Evolutionary conservation across 306 rosid genomes (phyloP).

Genomic region (Fragaria nilgerrensis): DNA sequence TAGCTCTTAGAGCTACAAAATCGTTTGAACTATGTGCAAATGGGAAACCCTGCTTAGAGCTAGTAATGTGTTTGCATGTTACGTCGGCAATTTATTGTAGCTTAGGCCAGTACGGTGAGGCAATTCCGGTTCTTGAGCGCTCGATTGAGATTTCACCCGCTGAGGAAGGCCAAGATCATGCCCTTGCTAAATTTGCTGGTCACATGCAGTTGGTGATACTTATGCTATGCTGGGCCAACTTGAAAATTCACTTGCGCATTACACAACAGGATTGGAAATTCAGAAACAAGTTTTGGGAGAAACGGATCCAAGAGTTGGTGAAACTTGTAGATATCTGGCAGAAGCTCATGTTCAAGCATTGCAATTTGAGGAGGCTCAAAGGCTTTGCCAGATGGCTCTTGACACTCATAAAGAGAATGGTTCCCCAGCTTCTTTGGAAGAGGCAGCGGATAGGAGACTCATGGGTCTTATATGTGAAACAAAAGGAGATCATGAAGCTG

Average conservation of each 20-base stretch:
- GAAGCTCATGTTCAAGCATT: conserved; percentile 92
- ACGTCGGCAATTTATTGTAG: conserved; percentile 77
- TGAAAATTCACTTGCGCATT: conserved; percentile 72
- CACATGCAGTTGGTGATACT: conserved; percentile 92
- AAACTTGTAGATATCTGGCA: conserved; percentile 86
- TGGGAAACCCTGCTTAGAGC: conserved; percentile 66
- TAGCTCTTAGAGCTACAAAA: conserved; percentile 69
- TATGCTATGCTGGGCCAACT: conserved; percentile 86
- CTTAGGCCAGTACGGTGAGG: conserved; percentile 64
- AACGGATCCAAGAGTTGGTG: conserved; percentile 79
- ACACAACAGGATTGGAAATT: conserved; percentile 73
- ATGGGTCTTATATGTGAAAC: conserved; percentile 96
- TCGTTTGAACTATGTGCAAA: conserved; percentile 51
- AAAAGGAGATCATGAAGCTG: conserved; percentile 86
- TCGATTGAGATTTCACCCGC: conserved; percentile 64
- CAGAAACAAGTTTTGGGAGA: conserved; percentile 77
- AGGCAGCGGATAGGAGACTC: conserved; percentile 88
- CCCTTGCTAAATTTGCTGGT: conserved; percentile 85
- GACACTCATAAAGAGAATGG: conserved; percentile 71
- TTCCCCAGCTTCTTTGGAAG: conserved; percentile 73
- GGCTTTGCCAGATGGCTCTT: conserved; percentile 79
- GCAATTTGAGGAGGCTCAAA: conserved; percentile 79
- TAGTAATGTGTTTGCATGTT: conserved; percentile 89
- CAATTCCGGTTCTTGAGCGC: conserved; percentile 67
- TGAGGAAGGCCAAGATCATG: conserved; percentile 67